Conservation (phyloP, 1,139 yeast species). For the Candida labiduridarum region DNA sequence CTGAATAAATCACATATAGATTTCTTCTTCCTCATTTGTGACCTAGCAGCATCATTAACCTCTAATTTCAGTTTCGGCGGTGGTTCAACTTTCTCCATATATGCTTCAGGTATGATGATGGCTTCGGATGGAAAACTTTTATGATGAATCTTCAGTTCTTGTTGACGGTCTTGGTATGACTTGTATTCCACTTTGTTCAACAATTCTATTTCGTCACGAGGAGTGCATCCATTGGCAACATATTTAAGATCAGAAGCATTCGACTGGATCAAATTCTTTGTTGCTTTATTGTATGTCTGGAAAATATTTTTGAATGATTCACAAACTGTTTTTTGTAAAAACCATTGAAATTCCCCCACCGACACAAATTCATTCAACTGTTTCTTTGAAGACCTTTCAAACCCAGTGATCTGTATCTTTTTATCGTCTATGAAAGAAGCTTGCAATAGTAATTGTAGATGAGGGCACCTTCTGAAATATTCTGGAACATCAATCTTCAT, state of each 20-base stretch:
- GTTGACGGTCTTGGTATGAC: background rate
- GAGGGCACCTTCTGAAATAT: conserved; percentile 28
- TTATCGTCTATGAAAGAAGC: conserved; percentile 32
- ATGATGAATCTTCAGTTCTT: background rate
- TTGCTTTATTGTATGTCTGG: conserved; percentile 24
- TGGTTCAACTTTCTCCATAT: conserved; percentile 1
- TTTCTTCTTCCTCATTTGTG: conserved; percentile 1
- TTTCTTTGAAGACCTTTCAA: conserved; percentile 25
- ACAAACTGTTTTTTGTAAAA: conserved; percentile 25
- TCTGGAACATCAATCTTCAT: conserved; percentile 26
- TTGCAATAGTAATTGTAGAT: conserved; percentile 29
- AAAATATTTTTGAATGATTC: conserved; percentile 24
- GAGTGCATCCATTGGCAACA: conserved; percentile 17
- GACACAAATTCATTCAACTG: conserved; percentile 28
- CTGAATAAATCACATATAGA: conserved; percentile 2
- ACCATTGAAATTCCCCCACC: conserved; percentile 23
- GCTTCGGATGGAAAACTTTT: conserved; percentile 5
- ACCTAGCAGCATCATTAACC: too few relatives aligned
- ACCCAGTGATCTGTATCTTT: conserved; percentile 32
- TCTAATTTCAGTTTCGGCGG: background rate
- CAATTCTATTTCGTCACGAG: conserved; percentile 8
- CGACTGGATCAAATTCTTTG: conserved; percentile 25
- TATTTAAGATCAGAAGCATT: conserved; percentile 27
- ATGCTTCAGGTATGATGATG: conserved; percentile 11
- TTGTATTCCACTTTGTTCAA: conserved; percentile 6